Evolutionary conservation across 805 yeast species (phyloP), one percentile per base, ranked within the genome.

Genomic region (Saccharomycopsis sp.): DNA sequence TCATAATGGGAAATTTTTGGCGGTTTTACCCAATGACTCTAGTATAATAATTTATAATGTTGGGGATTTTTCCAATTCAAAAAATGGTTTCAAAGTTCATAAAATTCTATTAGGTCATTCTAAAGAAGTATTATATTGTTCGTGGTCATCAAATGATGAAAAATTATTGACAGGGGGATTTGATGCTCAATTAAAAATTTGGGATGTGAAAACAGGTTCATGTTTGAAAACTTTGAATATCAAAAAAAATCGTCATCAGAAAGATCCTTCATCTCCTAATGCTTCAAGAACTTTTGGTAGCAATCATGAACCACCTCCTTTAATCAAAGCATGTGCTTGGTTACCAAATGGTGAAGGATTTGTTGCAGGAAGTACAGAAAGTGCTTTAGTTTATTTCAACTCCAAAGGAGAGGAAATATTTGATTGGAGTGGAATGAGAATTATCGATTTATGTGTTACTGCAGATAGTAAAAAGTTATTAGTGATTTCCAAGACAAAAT

Each of bases 281-380:
- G 26, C 10, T 23, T 23, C 26, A 8, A n/a, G 27, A 3, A 33
- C n/a, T 12, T n/a, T 9, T 13, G 36, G 36, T 14, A 14, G 13
- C 15, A 19, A 8, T 27, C n/a, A n/a, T n/a, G n/a, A n/a, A n/a
- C n/a, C n/a, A n/a, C 28, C 21, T 9, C 35, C 54, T 10, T 52
- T 75, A 39, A 55, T 68, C 12, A 68, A 74, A 66, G 63, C 79
- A 21, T 76, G 87, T 49, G 88, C 77, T 3, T 87, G 89, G 74
- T 60, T 80, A 37, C 83, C 80, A 3, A 60, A 67, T 35, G 64
- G 67, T 14, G 60, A 61, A 30, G 59, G 69, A 39, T 78, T 86
- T 49, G 67, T 82, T 4, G 65, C 83, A 17, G 89, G 94, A 0
- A 76, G 88, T 0, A 87, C 88, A 0, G 95, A 83, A 54, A 75